phyloP scores from a whole-genome alignment of 192 early-diverging fungal species.

The Kickxella alabastrina region DNA sequence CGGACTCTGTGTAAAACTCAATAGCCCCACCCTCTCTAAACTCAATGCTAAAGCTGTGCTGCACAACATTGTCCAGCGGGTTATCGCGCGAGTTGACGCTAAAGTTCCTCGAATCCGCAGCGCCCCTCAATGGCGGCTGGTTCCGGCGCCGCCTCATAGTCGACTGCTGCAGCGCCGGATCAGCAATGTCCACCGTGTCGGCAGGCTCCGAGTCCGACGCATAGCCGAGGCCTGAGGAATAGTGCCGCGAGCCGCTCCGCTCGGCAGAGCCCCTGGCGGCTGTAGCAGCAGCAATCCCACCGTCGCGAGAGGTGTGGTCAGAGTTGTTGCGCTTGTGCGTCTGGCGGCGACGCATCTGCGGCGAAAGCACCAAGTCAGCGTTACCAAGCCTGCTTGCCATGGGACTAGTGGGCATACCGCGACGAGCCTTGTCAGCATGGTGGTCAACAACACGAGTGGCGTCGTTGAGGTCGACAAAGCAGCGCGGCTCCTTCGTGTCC shows the following conservation, averaged over 20 bases:
- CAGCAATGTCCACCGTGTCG: slow-evolving; percentile 39
- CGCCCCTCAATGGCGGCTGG: neutral
- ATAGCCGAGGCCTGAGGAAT: slow-evolving; percentile 20
- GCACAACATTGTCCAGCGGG: slow-evolving; percentile 35
- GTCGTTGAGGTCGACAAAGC: slow-evolving; percentile 52
- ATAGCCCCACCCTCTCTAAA: slow-evolving; percentile 43
- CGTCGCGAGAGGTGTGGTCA: slow-evolving; percentile 39
- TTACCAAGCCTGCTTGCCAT: slow-evolving; percentile 9
- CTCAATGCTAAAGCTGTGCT: slow-evolving; percentile 53
- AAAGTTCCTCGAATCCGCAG: slow-evolving; percentile 38
- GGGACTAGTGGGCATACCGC: slow-evolving; percentile 1
- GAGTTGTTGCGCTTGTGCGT: slow-evolving; percentile 50
- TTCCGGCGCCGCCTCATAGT: slow-evolving; percentile 18
- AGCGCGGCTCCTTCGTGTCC: slow-evolving; percentile 43
- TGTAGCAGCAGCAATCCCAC: slow-evolving; percentile 1
- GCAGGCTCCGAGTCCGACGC: slow-evolving; percentile 49
- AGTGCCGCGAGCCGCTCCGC: neutral
- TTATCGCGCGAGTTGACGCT: slow-evolving; percentile 14
- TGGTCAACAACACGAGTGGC: slow-evolving; percentile 46
- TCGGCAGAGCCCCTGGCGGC: slow-evolving; percentile 6
- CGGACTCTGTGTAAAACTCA: slow-evolving; percentile 49
- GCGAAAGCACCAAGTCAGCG: slow-evolving; percentile 20
- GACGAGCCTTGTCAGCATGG: slow-evolving; percentile 5
- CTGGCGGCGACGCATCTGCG: slow-evolving; percentile 22
- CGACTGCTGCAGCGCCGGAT: slow-evolving; percentile 30